phyloP scores from a whole-genome alignment of 257 asterid genomes.

The Solanum clarkiae region DNA sequence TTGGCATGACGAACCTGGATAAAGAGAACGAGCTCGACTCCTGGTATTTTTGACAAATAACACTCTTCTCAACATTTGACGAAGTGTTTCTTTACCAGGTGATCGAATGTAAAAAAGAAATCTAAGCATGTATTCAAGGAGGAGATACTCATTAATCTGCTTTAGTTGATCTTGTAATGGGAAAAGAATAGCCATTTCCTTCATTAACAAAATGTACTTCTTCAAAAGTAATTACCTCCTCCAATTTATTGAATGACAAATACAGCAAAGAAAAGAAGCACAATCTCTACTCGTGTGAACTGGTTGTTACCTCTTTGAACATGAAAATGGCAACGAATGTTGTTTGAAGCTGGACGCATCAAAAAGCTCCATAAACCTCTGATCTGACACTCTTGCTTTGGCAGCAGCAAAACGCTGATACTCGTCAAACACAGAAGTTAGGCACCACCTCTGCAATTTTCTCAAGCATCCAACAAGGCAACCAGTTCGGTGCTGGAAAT shows the following conservation, averaged over 20 bases:
- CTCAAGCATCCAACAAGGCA: conserved; percentile 87
- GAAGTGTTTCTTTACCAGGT: background rate
- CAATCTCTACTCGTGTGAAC: background rate
- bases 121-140: background rate
- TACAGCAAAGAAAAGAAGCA: background rate
- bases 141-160: background rate
- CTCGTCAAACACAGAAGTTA: conserved; percentile 73
- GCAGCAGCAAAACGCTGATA: conserved; percentile 88
- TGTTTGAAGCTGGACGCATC: conserved; percentile 49
- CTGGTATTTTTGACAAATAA: background rate
- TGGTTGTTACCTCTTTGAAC: conserved; percentile 31
- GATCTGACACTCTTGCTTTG: conserved; percentile 72
- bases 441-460: conserved; percentile 72
- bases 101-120: background rate
- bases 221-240: background rate
- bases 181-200: background rate
- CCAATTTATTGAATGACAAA: background rate
- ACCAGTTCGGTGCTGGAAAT: conserved; percentile 78
- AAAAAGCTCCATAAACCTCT: conserved; percentile 79
- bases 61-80: background rate
- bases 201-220: background rate
- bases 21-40: background rate
- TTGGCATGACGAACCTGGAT: background rate
- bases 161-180: background rate
- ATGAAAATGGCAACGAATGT: conserved; percentile 25